These are phyloP conservation scores for Kwoniella sp. DNA, from an alignment of 768 basidiomycete genomes.

Conservation along the genomic window DNA sequence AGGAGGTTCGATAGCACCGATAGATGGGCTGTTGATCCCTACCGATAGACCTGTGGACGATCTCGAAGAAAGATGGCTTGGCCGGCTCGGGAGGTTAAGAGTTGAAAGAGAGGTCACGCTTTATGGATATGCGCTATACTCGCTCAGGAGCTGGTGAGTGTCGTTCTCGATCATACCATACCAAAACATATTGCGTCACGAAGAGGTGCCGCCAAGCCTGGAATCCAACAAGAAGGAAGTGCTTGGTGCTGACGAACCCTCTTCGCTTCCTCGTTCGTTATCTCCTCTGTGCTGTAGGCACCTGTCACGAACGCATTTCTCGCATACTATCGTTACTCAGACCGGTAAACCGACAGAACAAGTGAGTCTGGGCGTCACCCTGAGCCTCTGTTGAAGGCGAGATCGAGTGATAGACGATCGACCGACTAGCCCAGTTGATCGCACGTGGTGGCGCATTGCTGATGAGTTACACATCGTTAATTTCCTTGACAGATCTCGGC, in stretches of 20 bases:
- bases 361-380: too few species aligned
- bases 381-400: too few species aligned
- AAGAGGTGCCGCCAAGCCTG: too few species aligned
- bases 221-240: not conserved
- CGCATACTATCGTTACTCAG: conserved; percentile 48
- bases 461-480: not conserved
- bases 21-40: conserved; percentile 34
- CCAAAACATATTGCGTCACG: too few species aligned
- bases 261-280: not conserved
- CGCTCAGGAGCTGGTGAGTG: conserved; percentile 44
- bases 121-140: conserved; percentile 42
- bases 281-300: conserved; percentile 32
- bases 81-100: conserved; percentile 34
- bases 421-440: too few species aligned
- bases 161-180: not conserved
- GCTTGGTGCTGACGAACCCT: not conserved
- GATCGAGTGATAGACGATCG: too few species aligned
- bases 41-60: conserved; percentile 45
- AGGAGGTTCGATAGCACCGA: not conserved
- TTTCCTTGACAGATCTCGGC: conserved; percentile 37
- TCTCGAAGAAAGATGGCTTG: conserved; percentile 41
- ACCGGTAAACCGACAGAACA: conserved; percentile 48
- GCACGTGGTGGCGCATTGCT: too few species aligned
- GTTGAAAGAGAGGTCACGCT: conserved; percentile 41
- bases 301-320: conserved; percentile 47